Base-by-base conservation (phyloP, 192 early-diverging fungal species). In the Umbelopsis ramanniana region DNA sequence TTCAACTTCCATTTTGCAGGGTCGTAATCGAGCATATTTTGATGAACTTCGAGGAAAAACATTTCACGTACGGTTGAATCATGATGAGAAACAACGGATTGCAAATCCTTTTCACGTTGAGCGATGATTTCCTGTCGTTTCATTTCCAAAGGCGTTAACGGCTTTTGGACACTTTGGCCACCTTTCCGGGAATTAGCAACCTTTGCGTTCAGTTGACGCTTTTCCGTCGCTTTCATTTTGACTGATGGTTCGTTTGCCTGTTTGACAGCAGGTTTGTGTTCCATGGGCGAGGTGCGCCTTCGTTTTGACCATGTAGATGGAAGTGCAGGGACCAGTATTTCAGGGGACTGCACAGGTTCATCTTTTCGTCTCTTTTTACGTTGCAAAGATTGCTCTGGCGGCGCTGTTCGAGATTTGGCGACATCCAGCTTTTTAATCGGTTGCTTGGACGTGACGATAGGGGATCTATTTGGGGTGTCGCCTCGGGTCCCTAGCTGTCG, bases 41-140 rank as follows among this genome's bases (percentile, higher is more conserved):
- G 77, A 71, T 81, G 82, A 4, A 81, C 71, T 72, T 90, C 88
- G 46, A 90, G 68, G 73, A 87, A 85, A 47, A 84, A 89, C 10
- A 89, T 69, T 73, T 91, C 87, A 35, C 85, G 76, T n/a, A 84
- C 77, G n/a, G 79, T 43, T 33, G 73, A 72, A 46, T 90, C 88
- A 69, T 90, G 86, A 43, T 74, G 72, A 43, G 85, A 81, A 50
- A 88, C 73, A 33, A 88, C 75, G 23, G 72, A 63, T 26, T 83
- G 81, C 24, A 91, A 72, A 19, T 84, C 70, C 21, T 50, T 57
- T 54, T 80, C 79, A 69, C 83, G 72, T 33, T 85, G 80, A 6
- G 33, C 55, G 17, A 85, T 74, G 19, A 66, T 73, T 21, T 69
- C 69, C 52, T 73, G 74, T 55, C 80, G 72, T 46, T 73, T 47